Evolutionary conservation across 306 rosid genomes (phyloP).

Genomic region (Ammopiptanthus mongolicus): DNA sequence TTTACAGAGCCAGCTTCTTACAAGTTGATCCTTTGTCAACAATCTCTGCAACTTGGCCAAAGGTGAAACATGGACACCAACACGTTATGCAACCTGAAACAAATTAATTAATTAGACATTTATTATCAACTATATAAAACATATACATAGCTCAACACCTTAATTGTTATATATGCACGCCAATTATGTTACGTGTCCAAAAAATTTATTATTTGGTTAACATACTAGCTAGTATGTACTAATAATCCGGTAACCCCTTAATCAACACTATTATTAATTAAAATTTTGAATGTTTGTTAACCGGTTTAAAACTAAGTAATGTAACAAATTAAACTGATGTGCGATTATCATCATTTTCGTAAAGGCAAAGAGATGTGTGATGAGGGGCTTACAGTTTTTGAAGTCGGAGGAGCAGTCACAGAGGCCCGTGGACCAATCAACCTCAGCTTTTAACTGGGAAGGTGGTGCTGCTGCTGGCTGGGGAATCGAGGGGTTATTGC

Average conservation of each 20-base stretch:
- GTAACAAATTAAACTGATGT: neutral
- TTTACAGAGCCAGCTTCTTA: constrained; percentile 10
- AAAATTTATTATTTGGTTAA: neutral
- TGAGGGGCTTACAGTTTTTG: constrained; percentile 22
- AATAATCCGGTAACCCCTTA: neutral
- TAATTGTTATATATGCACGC: neutral
- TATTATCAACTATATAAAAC: too few species aligned
- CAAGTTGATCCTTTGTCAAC: constrained; percentile 62
- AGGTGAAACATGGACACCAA: constrained; percentile 77
- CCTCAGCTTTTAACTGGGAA: neutral
- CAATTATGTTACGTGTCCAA: neutral
- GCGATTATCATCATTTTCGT: too few species aligned
- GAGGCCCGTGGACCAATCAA: constrained; percentile 54
- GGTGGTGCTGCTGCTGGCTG: neutral
- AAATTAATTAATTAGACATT: neutral
- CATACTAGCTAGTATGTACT: too few species aligned
- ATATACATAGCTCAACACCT: neutral
- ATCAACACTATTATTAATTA: too few species aligned
- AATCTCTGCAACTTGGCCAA: constrained; percentile 61
- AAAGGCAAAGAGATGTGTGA: neutral
- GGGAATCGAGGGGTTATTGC: too few species aligned
- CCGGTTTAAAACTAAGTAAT: too few species aligned
- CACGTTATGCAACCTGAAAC: constrained; percentile 53
- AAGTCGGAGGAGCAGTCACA: constrained; percentile 44
- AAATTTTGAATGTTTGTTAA: too few species aligned